Percentiles rank a stretch among this genome's conserved stretches.
Evolutionary conservation across 1,284 basidiomycete species (phyloP).

Genomic region (Cryptococcus sp.): DNA sequence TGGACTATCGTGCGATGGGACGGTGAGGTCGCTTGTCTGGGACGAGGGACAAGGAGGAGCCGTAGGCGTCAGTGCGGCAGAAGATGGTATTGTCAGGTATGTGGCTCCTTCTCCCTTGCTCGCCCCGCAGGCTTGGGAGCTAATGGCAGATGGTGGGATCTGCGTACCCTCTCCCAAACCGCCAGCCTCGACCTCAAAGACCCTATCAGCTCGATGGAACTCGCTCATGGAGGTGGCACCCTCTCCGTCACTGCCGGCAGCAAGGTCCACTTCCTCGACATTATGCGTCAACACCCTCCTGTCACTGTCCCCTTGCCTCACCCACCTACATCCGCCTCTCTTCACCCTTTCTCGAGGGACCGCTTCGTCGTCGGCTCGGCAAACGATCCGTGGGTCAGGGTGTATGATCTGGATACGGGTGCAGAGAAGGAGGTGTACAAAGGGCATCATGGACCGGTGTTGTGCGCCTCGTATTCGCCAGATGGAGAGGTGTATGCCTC

Average conservation of each 20-base stretch:
- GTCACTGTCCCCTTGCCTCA: slow-evolving; percentile 59
- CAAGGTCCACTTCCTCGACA: slow-evolving; percentile 71
- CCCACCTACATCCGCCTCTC: slow-evolving; percentile 80
- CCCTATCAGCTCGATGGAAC: slow-evolving; percentile 89
- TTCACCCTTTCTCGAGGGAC: slow-evolving; percentile 83
- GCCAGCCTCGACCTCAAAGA: slow-evolving; percentile 67
- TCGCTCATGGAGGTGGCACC: slow-evolving; percentile 73
- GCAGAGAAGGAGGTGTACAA: slow-evolving; percentile 87
- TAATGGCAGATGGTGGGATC: slow-evolving; percentile 83
- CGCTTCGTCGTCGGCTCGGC: slow-evolving; percentile 88
- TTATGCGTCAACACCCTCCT: slow-evolving; percentile 47
- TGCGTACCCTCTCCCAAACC: slow-evolving; percentile 67
- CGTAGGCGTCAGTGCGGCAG: slow-evolving; percentile 75
- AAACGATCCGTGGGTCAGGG: slow-evolving; percentile 91
- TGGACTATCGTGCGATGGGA: slow-evolving; percentile 69
- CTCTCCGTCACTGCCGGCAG: slow-evolving; percentile 87
- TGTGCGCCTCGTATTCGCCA: slow-evolving; percentile 87
- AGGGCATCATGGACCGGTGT: slow-evolving; percentile 95
- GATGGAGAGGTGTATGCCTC: slow-evolving; percentile 98
- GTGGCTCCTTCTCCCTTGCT: background rate
- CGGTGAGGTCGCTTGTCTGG: slow-evolving; percentile 88
- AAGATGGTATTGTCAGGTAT: slow-evolving; percentile 84
- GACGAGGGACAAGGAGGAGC: slow-evolving; percentile 66
- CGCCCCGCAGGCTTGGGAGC: background rate
- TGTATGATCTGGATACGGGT: slow-evolving; percentile 80